Percentiles rank a stretch among this genome's conserved stretches.
These are phyloP conservation scores for Thelonectria olida DNA, from an alignment of 2,329 filamentous ascomycete genomes.

Conservation along the genomic window DNA sequence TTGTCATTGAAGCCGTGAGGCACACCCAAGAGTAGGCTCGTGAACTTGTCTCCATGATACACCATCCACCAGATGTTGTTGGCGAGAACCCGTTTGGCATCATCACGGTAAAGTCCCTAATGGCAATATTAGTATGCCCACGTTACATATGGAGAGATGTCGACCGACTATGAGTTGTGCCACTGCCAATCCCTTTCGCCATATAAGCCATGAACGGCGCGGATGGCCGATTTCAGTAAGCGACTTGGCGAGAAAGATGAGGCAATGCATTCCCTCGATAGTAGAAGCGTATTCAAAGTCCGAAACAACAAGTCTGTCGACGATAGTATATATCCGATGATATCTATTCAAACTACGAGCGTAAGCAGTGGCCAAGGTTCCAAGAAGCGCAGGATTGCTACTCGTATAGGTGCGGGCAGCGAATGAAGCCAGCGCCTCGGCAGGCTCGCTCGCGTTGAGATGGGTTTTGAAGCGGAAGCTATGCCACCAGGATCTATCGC, in stretches of 20 bases:
- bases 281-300: conserved; percentile 8
- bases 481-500: conserved; percentile 5
- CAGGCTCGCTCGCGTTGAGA: too few species aligned
- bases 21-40: conserved; percentile 7
- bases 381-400: conserved; percentile 4
- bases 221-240: conserved; percentile 6
- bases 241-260: conserved; percentile 6
- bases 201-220: conserved; percentile 10
- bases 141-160: too few species aligned
- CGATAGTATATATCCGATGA: conserved; percentile 1
- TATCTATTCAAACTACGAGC: neutral
- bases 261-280: conserved; percentile 11
- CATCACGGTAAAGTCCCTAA: conserved; percentile 7
- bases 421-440: neutral
- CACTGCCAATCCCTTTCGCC: conserved; percentile 9
- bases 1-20: conserved; percentile 12
- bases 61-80: conserved; percentile 14
- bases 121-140: neutral
- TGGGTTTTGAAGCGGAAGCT: conserved; percentile 16
- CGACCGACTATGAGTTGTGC: conserved; percentile 13
- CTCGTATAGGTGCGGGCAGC: conserved; percentile 13
- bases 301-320: conserved; percentile 7
- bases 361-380: neutral
- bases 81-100: neutral
- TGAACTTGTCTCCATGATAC: conserved; percentile 13